Evolutionary conservation across 2,329 filamentous ascomycete genomes (phyloP).

Genomic region (Mariannaea elegans): DNA sequence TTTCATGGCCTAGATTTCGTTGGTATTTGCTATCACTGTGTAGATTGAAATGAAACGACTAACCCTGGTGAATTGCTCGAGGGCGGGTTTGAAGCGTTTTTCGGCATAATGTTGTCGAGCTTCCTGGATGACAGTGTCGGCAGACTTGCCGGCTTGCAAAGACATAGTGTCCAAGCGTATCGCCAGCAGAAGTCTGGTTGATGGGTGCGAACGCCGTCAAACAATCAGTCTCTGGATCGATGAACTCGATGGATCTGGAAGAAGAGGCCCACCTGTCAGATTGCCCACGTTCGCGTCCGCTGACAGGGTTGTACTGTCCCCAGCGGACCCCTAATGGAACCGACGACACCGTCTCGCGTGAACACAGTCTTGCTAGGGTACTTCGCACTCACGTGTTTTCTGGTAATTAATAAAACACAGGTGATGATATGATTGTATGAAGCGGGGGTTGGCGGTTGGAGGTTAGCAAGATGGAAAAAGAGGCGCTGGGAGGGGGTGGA

Average conservation of each 20-base stretch:
- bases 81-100: constrained; percentile 46
- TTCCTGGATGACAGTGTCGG: constrained; percentile 44
- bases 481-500: background rate
- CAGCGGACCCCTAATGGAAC: too few species aligned
- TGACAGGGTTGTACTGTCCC: too few species aligned
- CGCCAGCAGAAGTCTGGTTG: background rate
- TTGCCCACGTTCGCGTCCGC: too few species aligned
- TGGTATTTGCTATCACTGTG: background rate
- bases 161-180: constrained; percentile 22
- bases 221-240: background rate
- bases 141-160: constrained; percentile 19
- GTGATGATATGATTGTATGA: background rate
- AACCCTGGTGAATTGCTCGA: constrained; percentile 50
- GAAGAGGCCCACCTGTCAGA: too few species aligned
- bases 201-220: too few species aligned
- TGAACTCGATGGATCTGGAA: background rate
- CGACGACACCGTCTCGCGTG: too few species aligned
- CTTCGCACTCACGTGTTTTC: too few species aligned
- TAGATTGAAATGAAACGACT: background rate
- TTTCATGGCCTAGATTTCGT: constrained; percentile 46
- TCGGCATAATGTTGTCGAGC: constrained; percentile 46
- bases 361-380: too few species aligned
- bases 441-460: background rate
- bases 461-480: background rate
- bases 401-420: too few species aligned